Evolutionary conservation across 768 basidiomycete genomes (phyloP).

Genomic region (Cystofilobasidium bisporidii): DNA sequence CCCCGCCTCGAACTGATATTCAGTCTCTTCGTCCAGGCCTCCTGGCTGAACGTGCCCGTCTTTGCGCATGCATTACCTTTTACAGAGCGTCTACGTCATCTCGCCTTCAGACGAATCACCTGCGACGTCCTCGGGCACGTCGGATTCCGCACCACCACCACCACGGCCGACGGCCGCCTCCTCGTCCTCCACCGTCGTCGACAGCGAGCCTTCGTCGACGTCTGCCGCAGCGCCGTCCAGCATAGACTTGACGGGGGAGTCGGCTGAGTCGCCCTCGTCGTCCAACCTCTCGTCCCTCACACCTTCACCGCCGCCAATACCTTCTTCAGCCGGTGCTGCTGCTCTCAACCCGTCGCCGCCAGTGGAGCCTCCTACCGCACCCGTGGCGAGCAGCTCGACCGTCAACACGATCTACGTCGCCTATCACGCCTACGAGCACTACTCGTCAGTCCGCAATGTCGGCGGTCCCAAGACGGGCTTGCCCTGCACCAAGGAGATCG

Average conservation of each 20-base stretch:
- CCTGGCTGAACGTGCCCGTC: too few species aligned
- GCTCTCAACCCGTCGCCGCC: too few species aligned
- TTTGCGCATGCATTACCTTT: too few species aligned
- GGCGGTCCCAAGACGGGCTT: slow-evolving; percentile 67
- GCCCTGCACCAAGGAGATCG: slow-evolving; percentile 15
- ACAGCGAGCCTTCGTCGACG: not conserved
- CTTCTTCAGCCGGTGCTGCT: too few species aligned
- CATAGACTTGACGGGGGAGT: not conserved
- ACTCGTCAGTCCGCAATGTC: slow-evolving; percentile 82
- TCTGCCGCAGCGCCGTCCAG: not conserved
- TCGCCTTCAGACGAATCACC: not conserved
- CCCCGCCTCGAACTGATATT: not conserved
- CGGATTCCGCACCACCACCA: not conserved
- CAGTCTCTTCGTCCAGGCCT: too few species aligned
- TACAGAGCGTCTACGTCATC: not conserved
- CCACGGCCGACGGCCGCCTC: not conserved
- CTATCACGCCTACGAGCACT: slow-evolving; percentile 63
- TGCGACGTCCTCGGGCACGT: not conserved
- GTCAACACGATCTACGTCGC: slow-evolving; percentile 25
- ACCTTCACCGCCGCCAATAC: not conserved
- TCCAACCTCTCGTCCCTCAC: not conserved
- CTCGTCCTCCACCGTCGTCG: not conserved
- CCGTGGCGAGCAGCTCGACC: slow-evolving; percentile 4
- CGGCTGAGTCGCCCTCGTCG: not conserved
- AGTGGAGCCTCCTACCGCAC: too few species aligned